Base-by-base conservation (phyloP, 2,329 filamentous ascomycete species). In the Didymella sp. region DNA sequence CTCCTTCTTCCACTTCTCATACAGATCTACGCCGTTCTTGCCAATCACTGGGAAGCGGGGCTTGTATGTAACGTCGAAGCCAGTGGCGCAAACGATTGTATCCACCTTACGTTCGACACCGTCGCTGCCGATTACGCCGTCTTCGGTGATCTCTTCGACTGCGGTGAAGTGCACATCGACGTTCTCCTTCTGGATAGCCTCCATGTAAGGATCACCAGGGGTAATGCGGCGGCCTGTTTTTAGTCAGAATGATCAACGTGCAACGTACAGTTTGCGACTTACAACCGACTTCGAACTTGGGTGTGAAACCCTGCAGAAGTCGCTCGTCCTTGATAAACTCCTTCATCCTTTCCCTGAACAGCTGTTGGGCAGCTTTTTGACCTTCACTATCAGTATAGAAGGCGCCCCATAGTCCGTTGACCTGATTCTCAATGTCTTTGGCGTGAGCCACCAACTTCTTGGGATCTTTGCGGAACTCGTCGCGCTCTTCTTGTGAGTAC, bases 301-400 rank as follows among this genome's bases (percentile, higher is more conserved):
- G 79, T 5, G 77, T 80, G 51, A 81, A 81, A 5, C 80, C 80
- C 50, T 82, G 67, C 3, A 82, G 65, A 22, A 84, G 71, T 11
- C 81, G 71, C 58, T 82, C 73, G 56, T 84, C 81, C 58, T 81
- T 82, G 65, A 85, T 81, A 49, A 76, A 77, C 57, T 83, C 79
- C 12, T 72, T 74, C 81, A 83, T 84, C 13, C 80, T 73, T 4
- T 71, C 66, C 22, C 64, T 65, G 54, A 82, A 79, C 5, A 75
- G 38, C 40, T 76, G 63, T 56, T 79, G 75, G 1, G 69, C 74
- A 15, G 58, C 59, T 12, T 73, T 73, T 57, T 84, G 82, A 7
- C 51, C 67, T 52, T 78, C 71, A 5, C 75, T 76, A 4, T 71
- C 77, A 1, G 71, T 68, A 62, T 81, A 82, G 59, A 84, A 83